These are phyloP conservation scores for Populus nigra DNA, from an alignment of 345 rosid genomes.

Conservation along the genomic window DNA sequence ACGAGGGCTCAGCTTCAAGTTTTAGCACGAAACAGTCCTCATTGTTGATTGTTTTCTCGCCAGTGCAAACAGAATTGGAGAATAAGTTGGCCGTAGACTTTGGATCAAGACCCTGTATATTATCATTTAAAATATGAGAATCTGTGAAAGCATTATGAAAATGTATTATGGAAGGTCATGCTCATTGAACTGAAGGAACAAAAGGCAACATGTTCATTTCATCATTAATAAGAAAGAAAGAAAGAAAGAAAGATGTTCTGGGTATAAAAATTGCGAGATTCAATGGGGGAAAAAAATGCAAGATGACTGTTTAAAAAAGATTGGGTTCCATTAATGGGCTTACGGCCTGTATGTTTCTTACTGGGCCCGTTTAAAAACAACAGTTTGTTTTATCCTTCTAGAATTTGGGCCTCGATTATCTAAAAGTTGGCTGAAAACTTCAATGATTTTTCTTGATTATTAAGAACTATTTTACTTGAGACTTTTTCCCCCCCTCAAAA, in stretches of 20 bases:
- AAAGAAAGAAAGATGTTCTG: not conserved
- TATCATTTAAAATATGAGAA: not conserved
- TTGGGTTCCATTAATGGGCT: not conserved
- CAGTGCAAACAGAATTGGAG: conserved; percentile 58
- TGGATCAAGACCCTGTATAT: conserved; percentile 84
- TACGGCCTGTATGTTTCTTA: not conserved
- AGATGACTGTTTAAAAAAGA: not conserved
- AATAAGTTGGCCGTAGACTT: conserved; percentile 69
- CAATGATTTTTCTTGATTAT: no score
- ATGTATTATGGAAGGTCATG: not conserved
- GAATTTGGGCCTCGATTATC: not conserved
- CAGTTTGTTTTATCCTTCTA: not conserved
- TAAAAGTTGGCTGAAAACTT: not conserved
- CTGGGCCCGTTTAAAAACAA: not conserved
- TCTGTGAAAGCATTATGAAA: not conserved
- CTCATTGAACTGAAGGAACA: not conserved
- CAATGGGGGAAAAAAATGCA: not conserved
- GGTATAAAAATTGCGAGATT: not conserved
- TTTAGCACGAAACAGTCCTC: conserved; percentile 81
- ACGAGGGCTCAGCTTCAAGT: conserved; percentile 60
- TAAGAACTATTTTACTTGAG: no score
- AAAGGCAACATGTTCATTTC: not conserved
- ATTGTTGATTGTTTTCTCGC: conserved; percentile 62
- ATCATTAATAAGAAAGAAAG: not conserved
- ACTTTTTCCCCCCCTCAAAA: not conserved